phyloP scores from a whole-genome alignment of 2,329 filamentous ascomycete genomes.

The Colletotrichum siamense region DNA sequence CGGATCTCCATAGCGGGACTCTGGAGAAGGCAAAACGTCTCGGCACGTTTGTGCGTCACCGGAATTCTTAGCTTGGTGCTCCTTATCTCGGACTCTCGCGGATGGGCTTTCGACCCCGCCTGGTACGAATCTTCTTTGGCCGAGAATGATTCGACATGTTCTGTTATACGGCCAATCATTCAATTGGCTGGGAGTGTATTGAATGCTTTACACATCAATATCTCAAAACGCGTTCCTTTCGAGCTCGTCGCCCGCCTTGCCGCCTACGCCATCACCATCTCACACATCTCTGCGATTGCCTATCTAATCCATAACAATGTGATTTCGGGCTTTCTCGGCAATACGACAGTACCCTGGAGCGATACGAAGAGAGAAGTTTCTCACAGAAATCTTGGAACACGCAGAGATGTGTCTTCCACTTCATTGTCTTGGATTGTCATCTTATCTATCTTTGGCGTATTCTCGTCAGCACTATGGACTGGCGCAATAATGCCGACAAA shows the following conservation, averaged over 20 bases:
- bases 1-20: neutral
- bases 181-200: conserved; percentile 20
- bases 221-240: neutral
- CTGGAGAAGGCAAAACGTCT: neutral
- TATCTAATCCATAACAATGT: neutral
- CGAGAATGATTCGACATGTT: neutral
- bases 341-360: neutral
- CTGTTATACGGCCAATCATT: conserved; percentile 2
- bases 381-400: neutral
- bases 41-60: neutral
- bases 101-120: neutral
- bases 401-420: neutral
- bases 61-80: neutral
- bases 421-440: neutral
- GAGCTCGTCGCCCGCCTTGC: neutral
- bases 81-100: neutral
- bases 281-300: neutral
- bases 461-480: neutral
- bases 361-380: neutral
- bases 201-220: neutral
- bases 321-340: neutral
- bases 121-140: neutral
- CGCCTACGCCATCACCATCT: neutral
- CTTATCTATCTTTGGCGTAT: neutral
- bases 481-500: neutral